These are phyloP conservation scores for Pseudopyrenochaeta lycopersici DNA, from an alignment of 2,329 filamentous ascomycete genomes.

Conservation along the genomic window DNA sequence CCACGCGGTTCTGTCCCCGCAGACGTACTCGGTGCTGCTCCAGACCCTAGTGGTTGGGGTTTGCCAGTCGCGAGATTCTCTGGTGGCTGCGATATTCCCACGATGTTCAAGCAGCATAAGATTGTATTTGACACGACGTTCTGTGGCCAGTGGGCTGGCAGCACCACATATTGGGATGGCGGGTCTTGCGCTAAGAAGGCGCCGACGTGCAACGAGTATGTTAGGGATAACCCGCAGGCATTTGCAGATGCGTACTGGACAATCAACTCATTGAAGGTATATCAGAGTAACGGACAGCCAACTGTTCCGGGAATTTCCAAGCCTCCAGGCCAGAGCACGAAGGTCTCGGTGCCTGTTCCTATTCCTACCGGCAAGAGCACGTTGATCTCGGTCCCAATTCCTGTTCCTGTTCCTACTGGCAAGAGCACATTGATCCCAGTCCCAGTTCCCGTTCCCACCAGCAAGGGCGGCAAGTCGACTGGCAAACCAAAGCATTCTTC, in stretches of 20 bases:
- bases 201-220: constrained; percentile 74
- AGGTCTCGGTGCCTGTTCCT: constrained; percentile 15
- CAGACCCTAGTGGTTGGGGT: constrained; percentile 75
- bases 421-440: too few relatives aligned
- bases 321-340: constrained; percentile 19
- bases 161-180: constrained; percentile 64
- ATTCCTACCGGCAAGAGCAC: too few relatives aligned
- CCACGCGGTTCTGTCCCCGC: constrained; percentile 70
- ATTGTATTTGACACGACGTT: constrained; percentile 86
- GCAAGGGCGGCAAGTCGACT: too few relatives aligned
- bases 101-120: constrained; percentile 75
- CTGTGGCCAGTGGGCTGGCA: constrained; percentile 84
- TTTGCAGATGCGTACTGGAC: constrained; percentile 81
- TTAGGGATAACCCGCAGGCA: constrained; percentile 72
- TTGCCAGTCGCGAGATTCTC: constrained; percentile 73
- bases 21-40: constrained; percentile 67
- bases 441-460: too few relatives aligned
- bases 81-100: constrained; percentile 73
- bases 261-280: constrained; percentile 60
- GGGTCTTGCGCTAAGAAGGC: constrained; percentile 70
- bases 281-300: constrained; percentile 38
- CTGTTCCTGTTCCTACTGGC: too few relatives aligned
- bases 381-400: too few relatives aligned
- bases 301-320: constrained; percentile 16
- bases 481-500: constrained; percentile 7